These are phyloP conservation scores for Pisolithus albus DNA, from an alignment of 768 basidiomycete genomes.

Conservation along the genomic window DNA sequence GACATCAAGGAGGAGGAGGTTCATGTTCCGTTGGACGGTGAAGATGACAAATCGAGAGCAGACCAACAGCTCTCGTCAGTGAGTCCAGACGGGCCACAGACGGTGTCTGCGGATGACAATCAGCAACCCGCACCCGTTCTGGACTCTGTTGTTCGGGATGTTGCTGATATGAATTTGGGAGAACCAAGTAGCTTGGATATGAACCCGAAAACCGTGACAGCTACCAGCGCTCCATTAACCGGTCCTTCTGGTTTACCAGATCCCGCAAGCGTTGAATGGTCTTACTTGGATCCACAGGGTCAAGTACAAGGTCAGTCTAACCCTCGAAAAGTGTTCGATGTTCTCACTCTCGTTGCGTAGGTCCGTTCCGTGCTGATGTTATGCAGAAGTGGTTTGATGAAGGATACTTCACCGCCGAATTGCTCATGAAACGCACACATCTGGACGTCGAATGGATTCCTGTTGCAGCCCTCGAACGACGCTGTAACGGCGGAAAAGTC, in stretches of 20 bases:
- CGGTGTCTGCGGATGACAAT: conserved; percentile 2
- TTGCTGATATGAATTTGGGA: conserved; percentile 13
- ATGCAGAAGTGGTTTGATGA: conserved; percentile 96
- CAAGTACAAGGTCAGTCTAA: conserved; percentile 69
- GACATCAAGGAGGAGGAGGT: conserved; percentile 62
- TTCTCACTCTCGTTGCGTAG: conserved; percentile 33
- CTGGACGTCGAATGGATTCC: conserved; percentile 63
- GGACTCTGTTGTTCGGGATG: conserved; percentile 6
- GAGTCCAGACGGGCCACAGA: conserved; percentile 5
- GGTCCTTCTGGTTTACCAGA: conserved; percentile 44
- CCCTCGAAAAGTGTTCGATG: not conserved
- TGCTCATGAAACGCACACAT: conserved; percentile 78
- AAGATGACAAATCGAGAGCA: conserved; percentile 4
- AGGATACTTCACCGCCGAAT: conserved; percentile 77
- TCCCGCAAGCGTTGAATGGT: conserved; percentile 70
- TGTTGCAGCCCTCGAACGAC: conserved; percentile 51
- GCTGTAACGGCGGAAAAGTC: conserved; percentile 47
- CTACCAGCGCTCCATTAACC: conserved; percentile 11
- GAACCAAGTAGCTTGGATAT: conserved; percentile 5
- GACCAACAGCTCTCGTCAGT: conserved; percentile 10
- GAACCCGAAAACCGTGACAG: conserved; percentile 3
- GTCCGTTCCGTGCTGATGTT: conserved; percentile 79
- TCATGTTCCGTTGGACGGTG: conserved; percentile 3
- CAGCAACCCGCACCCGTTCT: conserved; percentile 8
- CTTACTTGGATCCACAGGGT: conserved; percentile 89